phyloP scores from a whole-genome alignment of 306 rosid species.

The Acacia melanoxylon region DNA sequence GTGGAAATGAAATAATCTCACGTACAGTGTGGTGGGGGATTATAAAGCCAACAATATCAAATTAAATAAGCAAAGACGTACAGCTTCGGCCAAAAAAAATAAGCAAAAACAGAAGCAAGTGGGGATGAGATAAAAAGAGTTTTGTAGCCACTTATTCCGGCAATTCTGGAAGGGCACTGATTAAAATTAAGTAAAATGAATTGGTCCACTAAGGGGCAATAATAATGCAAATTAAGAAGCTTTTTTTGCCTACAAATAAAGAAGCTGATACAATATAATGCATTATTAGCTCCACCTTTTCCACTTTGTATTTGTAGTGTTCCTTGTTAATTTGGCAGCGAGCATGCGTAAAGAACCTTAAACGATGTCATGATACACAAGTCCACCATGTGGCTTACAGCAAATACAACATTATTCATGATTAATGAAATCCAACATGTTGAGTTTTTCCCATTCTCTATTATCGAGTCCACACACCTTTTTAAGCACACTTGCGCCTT shows the following conservation, averaged over 20 bases:
- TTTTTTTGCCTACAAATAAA: not conserved
- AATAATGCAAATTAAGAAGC: constrained; percentile 26
- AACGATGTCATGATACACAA: not conserved
- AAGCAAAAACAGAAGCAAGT: not conserved
- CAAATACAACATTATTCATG: not conserved
- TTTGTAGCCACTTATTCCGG: not conserved
- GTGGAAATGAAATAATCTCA: not conserved
- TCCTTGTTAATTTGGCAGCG: not conserved
- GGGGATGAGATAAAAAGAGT: not conserved
- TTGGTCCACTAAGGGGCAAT: constrained; percentile 5
- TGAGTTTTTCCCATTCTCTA: not conserved
- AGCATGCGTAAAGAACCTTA: not conserved
- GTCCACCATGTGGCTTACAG: constrained; percentile 30
- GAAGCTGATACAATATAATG: not conserved
- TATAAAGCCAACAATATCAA: not conserved
- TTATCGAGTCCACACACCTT: not conserved
- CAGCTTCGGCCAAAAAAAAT: too few species aligned
- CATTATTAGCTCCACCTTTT: not conserved
- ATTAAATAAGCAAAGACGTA: not conserved
- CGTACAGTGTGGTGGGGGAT: too few species aligned
- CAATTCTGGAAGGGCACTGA: not conserved
- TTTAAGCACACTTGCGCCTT: constrained; percentile 10
- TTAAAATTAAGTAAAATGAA: not conserved
- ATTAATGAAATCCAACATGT: not conserved
- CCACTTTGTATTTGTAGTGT: constrained; percentile 7